A percentile compares a stretch with the other conserved stretches of the same genome.
phyloP scores from a whole-genome alignment of 257 asterid genomes.

The Asclepias syriaca region DNA sequence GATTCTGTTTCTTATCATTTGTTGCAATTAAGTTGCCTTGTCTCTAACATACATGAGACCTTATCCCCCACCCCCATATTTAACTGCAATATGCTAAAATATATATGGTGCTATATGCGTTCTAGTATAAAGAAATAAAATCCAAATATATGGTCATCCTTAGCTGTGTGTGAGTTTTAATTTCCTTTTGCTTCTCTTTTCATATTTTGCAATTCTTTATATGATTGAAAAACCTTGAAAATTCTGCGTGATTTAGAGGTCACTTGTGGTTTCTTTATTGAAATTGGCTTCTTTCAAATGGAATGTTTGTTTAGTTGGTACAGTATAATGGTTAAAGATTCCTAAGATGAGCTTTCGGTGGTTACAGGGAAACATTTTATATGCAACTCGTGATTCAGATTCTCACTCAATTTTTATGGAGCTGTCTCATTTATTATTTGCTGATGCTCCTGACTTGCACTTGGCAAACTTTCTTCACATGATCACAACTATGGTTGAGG shows the following conservation, averaged over 20 bases:
- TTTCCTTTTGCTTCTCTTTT: not conserved
- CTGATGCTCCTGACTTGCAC: constrained; percentile 59
- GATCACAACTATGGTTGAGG: constrained; percentile 71
- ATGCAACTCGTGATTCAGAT: constrained; percentile 58
- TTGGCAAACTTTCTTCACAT: constrained; percentile 92
- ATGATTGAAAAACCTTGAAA: not conserved
- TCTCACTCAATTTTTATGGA: constrained; percentile 70
- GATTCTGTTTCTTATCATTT: not conserved
- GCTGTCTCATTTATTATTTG: constrained; percentile 55
- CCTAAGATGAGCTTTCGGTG: not conserved
- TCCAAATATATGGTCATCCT: not conserved
- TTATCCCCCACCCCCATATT: not conserved
- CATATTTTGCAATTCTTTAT: not conserved
- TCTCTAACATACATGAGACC: not conserved
- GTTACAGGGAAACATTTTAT: constrained; percentile 62
- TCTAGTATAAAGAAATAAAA: not conserved
- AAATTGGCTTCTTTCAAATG: not conserved
- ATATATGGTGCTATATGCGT: not conserved
- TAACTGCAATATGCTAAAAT: not conserved
- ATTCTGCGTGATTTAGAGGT: not conserved
- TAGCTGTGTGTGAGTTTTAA: not conserved
- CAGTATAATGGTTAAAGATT: not conserved
- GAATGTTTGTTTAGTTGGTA: not conserved
- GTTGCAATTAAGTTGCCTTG: not conserved
- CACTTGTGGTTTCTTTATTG: not conserved